phyloP scores from a whole-genome alignment of 768 basidiomycete genomes.

The Pholiota conissans region DNA sequence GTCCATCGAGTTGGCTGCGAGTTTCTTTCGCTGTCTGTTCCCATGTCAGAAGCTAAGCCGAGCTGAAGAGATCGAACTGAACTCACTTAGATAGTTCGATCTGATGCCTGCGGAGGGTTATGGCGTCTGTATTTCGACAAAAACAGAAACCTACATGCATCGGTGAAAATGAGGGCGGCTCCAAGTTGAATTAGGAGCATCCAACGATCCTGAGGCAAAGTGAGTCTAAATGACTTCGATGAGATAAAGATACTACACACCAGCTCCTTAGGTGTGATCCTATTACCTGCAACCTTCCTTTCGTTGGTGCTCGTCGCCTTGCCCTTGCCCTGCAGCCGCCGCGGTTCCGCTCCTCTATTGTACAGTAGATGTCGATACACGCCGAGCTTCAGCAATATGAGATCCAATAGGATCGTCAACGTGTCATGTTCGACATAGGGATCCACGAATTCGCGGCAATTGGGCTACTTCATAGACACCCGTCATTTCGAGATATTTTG shows the following conservation, averaged over 20 bases:
- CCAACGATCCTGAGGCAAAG: conserved; percentile 52
- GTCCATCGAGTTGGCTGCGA: conserved; percentile 52
- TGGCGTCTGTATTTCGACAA: no score
- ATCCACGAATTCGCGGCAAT: conserved; percentile 72
- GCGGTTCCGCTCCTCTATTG: conserved; percentile 71
- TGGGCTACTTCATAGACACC: conserved; percentile 36
- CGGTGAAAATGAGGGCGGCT: conserved; percentile 55
- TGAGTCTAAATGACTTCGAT: not conserved
- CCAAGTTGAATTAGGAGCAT: conserved; percentile 60
- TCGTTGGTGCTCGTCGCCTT: not conserved
- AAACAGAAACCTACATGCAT: conserved; percentile 67
- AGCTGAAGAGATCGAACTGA: not conserved
- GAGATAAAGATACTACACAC: not conserved
- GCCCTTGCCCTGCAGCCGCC: conserved; percentile 34
- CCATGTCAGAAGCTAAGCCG: not conserved
- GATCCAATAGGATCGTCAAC: conserved; percentile 71
- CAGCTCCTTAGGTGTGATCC: not conserved
- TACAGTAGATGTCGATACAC: conserved; percentile 83
- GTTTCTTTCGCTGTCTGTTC: not conserved
- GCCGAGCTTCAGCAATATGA: conserved; percentile 78
- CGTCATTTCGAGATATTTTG: not conserved
- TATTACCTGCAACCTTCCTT: no score
- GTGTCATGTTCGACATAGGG: conserved; percentile 86
- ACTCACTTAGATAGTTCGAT: conserved; percentile 68
- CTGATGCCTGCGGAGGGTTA: conserved; percentile 62